These are phyloP conservation scores for Alopecurus myosuroides DNA, from an alignment of 176 grass and related monocot genomes.

Conservation along the genomic window DNA sequence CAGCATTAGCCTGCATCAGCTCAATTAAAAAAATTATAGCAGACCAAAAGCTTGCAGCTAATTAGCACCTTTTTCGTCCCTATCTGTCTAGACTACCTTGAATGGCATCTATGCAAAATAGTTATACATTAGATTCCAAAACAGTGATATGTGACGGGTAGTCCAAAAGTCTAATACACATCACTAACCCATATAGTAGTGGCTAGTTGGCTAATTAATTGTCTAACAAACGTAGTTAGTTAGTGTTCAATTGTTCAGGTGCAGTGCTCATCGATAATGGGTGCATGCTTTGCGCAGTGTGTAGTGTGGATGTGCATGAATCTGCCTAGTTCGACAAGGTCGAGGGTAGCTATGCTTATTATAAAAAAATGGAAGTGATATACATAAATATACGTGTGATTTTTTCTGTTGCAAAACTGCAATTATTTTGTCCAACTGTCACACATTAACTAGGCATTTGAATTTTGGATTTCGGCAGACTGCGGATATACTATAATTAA, in stretches of 20 bases:
- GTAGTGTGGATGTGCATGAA: neutral
- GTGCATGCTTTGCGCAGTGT: neutral
- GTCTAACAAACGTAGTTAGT: slow-evolving; percentile 14
- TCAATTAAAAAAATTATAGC: slow-evolving; percentile 17
- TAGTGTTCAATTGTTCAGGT: slow-evolving; percentile 21
- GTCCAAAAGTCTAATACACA: slow-evolving; percentile 17
- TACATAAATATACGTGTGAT: neutral
- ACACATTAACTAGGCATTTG: neutral
- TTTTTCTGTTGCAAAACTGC: neutral
- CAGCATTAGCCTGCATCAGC: slow-evolving; percentile 22
- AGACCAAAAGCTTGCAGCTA: neutral
- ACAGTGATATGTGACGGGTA: neutral
- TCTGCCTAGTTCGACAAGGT: neutral
- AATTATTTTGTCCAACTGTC: neutral
- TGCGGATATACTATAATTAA: neutral
- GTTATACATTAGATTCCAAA: slow-evolving; percentile 32
- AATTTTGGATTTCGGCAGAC: neutral
- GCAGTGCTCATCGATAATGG: slow-evolving; percentile 37
- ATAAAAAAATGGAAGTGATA: neutral
- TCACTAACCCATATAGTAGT: neutral
- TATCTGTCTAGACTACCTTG: neutral
- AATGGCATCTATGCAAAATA: neutral
- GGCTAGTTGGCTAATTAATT: slow-evolving; percentile 16
- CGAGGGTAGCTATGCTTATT: neutral
- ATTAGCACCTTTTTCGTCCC: slow-evolving; percentile 10